A percentile compares a stretch with the other conserved stretches of the same genome.
Conservation (phyloP, 2,329 filamentous ascomycete species). For the Blastomyces emzantsi region DNA sequence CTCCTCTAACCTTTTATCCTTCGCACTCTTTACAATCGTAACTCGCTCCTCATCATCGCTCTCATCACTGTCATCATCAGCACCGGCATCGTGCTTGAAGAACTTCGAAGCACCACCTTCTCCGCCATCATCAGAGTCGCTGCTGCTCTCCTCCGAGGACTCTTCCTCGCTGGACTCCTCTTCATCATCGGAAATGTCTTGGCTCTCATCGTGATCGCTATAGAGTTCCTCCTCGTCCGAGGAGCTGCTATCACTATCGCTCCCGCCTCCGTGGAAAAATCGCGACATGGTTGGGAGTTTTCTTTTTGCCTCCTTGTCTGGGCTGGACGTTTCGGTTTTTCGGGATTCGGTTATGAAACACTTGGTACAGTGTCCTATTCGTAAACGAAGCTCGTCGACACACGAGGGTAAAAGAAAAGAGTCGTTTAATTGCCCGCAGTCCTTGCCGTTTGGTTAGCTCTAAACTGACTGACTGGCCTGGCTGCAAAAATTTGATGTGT, state of each 20-base stretch:
- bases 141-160: conserved; percentile 42
- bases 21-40: conserved; percentile 89
- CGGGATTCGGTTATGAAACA: conserved; percentile 15
- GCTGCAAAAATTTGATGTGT: conserved; percentile 6
- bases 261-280: conserved; percentile 94
- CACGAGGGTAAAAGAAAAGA: neutral
- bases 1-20: conserved; percentile 94
- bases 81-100: conserved; percentile 53
- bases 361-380: conserved; percentile 18
- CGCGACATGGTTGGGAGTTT: conserved; percentile 64
- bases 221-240: conserved; percentile 93
- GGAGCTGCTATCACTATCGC: conserved; percentile 89
- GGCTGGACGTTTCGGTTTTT: neutral
- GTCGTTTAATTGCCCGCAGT: neutral
- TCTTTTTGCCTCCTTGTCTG: neutral
- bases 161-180: conserved; percentile 49
- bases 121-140: conserved; percentile 42
- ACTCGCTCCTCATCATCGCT: conserved; percentile 77
- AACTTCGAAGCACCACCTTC: conserved; percentile 69
- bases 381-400: conserved; percentile 21
- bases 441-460: neutral
- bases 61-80: conserved; percentile 62
- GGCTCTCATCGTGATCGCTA: conserved; percentile 57
- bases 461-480: neutral
- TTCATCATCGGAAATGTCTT: conserved; percentile 43